A percentile compares a stretch with the other conserved stretches of the same genome.
These are phyloP conservation scores for Chlamydomonas reinhardtii DNA, from an alignment of 163 green algal species.

Conservation along the genomic window DNA sequence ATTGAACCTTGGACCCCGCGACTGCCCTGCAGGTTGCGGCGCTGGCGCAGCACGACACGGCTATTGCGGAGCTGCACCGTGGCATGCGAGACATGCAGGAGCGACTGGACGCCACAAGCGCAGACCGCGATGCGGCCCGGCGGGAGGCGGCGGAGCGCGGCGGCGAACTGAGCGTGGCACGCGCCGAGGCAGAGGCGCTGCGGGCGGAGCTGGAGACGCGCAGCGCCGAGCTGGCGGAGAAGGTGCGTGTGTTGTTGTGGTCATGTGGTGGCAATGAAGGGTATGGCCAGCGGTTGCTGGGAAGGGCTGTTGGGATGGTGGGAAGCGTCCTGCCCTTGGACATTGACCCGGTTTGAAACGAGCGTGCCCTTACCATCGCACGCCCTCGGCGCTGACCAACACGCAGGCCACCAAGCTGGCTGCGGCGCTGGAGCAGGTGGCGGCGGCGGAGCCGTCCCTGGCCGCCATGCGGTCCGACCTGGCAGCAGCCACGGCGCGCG, in stretches of 20 bases:
- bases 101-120: neutral
- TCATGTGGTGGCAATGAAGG: too few species aligned
- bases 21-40: slow-evolving; percentile 27
- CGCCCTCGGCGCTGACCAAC: too few species aligned
- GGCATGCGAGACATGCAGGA: slow-evolving; percentile 17
- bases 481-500: neutral
- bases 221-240: slow-evolving; percentile 24
- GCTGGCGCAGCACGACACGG: slow-evolving; percentile 45
- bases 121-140: neutral
- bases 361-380: too few species aligned
- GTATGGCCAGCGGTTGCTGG: too few species aligned
- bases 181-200: neutral
- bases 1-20: too few species aligned
- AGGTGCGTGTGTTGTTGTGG: neutral
- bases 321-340: too few species aligned
- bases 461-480: neutral
- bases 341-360: too few species aligned
- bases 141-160: neutral
- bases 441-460: slow-evolving; percentile 33
- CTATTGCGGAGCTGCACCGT: slow-evolving; percentile 33
- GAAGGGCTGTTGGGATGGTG: neutral
- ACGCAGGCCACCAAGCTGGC: slow-evolving; percentile 31
- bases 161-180: slow-evolving; percentile 5
- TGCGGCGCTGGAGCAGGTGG: slow-evolving; percentile 23
- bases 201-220: slow-evolving; percentile 16